These are phyloP conservation scores for Aspergillus campestris DNA, from an alignment of 495 filamentous ascomycete genomes.

Conservation along the genomic window DNA sequence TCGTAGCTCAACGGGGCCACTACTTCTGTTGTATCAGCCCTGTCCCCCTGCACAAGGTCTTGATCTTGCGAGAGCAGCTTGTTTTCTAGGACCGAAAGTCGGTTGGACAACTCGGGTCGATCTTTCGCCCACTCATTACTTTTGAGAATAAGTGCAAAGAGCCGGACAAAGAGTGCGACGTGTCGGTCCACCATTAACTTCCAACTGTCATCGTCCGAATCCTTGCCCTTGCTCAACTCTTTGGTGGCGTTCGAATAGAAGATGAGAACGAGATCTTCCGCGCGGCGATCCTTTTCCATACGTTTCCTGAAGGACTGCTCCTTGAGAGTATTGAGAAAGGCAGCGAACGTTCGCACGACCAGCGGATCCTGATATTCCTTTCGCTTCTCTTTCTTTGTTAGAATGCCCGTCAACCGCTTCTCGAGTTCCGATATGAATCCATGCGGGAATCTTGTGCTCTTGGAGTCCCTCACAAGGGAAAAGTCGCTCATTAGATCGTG, in stretches of 20 bases:
- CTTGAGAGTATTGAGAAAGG: slow-evolving; percentile 68
- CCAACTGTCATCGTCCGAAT: slow-evolving; percentile 80
- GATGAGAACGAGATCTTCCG: slow-evolving; percentile 81
- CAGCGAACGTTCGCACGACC: slow-evolving; percentile 76
- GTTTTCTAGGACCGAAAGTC: slow-evolving; percentile 75
- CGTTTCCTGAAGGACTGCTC: slow-evolving; percentile 61
- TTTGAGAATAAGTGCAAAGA: slow-evolving; percentile 71
- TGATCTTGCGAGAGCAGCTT: slow-evolving; percentile 95
- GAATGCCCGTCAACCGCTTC: slow-evolving; percentile 56
- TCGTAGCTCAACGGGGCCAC: slow-evolving; percentile 76
- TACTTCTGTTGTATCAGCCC: slow-evolving; percentile 59
- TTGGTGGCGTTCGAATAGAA: slow-evolving; percentile 90
- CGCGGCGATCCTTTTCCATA: slow-evolving; percentile 88
- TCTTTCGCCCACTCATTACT: slow-evolving; percentile 74
- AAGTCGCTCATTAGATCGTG: slow-evolving; percentile 69
- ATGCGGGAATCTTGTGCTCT: slow-evolving; percentile 72
- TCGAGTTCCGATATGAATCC: slow-evolving; percentile 64
- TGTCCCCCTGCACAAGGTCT: slow-evolving; percentile 57
- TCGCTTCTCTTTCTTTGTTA: slow-evolving; percentile 62
- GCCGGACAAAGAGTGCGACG: slow-evolving; percentile 86
- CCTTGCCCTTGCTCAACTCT: slow-evolving; percentile 72
- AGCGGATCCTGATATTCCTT: slow-evolving; percentile 68
- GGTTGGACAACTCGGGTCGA: slow-evolving; percentile 68
- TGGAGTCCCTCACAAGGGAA: slow-evolving; percentile 62
- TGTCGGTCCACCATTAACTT: slow-evolving; percentile 90